Percentiles rank a stretch among this genome's conserved stretches.
Evolutionary conservation across 2,329 filamentous ascomycete species (phyloP).

Genomic region (Microdochium paspali): DNA sequence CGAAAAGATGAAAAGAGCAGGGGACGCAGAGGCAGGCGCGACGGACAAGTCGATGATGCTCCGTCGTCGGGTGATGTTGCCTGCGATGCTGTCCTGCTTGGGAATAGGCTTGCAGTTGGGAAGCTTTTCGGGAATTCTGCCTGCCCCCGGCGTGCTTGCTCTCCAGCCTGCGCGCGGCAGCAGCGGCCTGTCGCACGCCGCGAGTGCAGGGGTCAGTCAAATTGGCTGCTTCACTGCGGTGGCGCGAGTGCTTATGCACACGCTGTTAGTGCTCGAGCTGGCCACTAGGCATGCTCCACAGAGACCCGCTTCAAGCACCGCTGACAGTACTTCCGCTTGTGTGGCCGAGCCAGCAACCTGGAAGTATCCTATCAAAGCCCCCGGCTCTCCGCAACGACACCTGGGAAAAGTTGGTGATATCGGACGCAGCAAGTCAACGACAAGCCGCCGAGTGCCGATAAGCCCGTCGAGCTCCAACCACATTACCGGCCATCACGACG

Average conservation of each 20-base stretch:
- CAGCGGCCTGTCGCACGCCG: neutral
- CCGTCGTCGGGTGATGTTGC: neutral
- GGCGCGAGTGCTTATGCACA: neutral
- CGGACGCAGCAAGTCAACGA: neutral
- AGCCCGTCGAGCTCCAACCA: neutral
- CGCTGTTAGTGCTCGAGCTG: neutral
- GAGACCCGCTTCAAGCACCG: neutral
- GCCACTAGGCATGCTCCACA: neutral
- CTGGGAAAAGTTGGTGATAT: neutral
- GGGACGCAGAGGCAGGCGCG: neutral
- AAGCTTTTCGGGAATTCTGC: neutral
- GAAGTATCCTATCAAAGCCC: neutral
- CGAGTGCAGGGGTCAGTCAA: neutral
- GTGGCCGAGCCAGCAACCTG: too few species aligned
- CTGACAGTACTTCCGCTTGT: neutral
- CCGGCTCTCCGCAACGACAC: neutral
- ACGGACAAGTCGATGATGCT: neutral
- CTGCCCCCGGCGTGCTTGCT: too few species aligned
- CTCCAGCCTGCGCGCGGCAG: neutral
- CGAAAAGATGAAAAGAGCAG: neutral
- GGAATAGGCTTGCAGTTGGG: neutral
- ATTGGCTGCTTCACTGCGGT: neutral
- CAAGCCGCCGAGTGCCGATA: neutral
- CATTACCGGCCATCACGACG: conserved; percentile 1
- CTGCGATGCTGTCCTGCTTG: neutral